A percentile compares a stretch with the other conserved stretches of the same genome.
Evolutionary conservation across 2,329 filamentous ascomycete genomes (phyloP).

Genomic region (Colletotrichum sojae): DNA sequence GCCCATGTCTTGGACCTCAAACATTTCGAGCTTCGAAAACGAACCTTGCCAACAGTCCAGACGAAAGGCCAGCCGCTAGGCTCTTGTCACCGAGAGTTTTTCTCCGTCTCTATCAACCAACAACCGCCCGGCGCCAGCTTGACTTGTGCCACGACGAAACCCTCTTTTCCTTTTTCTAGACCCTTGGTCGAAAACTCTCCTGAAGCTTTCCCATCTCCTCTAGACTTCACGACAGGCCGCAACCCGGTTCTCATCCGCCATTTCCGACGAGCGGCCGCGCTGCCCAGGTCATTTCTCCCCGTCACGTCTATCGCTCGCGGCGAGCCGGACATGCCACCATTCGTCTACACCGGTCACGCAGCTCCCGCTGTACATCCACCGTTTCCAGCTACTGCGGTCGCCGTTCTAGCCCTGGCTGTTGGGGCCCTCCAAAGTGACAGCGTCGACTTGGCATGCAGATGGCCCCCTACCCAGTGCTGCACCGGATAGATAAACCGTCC

Average conservation of each 20-base stretch:
- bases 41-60: conserved; percentile 28
- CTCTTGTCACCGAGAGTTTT: conserved; percentile 25
- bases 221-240: conserved; percentile 14
- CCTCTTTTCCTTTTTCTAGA: not conserved
- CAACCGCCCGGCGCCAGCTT: not conserved
- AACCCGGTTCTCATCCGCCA: conserved; percentile 1
- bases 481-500: conserved; percentile 29
- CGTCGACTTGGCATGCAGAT: conserved; percentile 38
- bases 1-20: conserved; percentile 37
- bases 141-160: conserved; percentile 17
- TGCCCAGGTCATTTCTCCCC: not conserved
- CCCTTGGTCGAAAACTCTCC: not conserved
- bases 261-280: conserved; percentile 1
- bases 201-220: conserved; percentile 9
- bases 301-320: not conserved
- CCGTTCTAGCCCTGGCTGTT: conserved; percentile 13
- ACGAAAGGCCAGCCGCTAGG: conserved; percentile 19
- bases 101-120: conserved; percentile 1
- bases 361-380: not conserved
- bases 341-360: conserved; percentile 18
- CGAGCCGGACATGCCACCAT: conserved; percentile 6
- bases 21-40: conserved; percentile 32
- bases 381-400: conserved; percentile 2
- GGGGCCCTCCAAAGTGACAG: conserved; percentile 19
- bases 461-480: conserved; percentile 22